phyloP scores from a whole-genome alignment of 805 yeast genomes.

The Martiniozyma abietophila region DNA sequence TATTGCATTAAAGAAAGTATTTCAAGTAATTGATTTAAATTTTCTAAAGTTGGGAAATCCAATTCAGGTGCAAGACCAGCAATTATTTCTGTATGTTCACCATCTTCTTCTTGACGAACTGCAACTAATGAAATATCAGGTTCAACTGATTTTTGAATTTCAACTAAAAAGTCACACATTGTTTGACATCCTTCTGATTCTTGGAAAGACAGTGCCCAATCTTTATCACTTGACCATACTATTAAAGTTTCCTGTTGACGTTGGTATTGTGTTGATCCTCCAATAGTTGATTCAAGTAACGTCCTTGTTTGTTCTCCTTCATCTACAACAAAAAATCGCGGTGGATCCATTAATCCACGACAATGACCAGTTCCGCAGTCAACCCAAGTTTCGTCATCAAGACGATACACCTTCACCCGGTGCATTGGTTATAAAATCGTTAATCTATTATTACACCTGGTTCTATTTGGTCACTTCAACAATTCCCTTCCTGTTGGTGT shows the following conservation, averaged over 20 bases:
- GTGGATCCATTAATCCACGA: constrained; percentile 54
- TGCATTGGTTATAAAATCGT: no score
- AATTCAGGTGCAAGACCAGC: constrained; percentile 78
- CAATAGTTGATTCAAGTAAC: constrained; percentile 56
- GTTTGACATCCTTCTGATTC: constrained; percentile 84
- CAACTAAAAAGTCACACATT: constrained; percentile 70
- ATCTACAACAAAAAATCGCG: constrained; percentile 63
- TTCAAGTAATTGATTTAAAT: constrained; percentile 46
- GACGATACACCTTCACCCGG: constrained; percentile 86
- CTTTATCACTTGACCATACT: constrained; percentile 86
- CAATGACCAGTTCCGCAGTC: constrained; percentile 93
- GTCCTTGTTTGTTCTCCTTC: constrained; percentile 53
- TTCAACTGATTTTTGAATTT: constrained; percentile 48
- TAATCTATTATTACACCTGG: no score
- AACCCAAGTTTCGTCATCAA: constrained; percentile 77
- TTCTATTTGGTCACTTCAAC: no score
- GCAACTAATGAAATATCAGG: constrained; percentile 65
- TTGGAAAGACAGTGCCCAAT: constrained; percentile 85
- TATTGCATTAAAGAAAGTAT: constrained; percentile 25
- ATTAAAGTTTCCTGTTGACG: constrained; percentile 90
- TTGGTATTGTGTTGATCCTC: constrained; percentile 75
- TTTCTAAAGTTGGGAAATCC: constrained; percentile 39
- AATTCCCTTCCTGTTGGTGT: no score
- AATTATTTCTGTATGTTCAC: constrained; percentile 64
- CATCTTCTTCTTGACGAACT: constrained; percentile 36